Conservation (phyloP, 768 basidiomycete genomes). For the Chalciporus pseudorubinellus region DNA sequence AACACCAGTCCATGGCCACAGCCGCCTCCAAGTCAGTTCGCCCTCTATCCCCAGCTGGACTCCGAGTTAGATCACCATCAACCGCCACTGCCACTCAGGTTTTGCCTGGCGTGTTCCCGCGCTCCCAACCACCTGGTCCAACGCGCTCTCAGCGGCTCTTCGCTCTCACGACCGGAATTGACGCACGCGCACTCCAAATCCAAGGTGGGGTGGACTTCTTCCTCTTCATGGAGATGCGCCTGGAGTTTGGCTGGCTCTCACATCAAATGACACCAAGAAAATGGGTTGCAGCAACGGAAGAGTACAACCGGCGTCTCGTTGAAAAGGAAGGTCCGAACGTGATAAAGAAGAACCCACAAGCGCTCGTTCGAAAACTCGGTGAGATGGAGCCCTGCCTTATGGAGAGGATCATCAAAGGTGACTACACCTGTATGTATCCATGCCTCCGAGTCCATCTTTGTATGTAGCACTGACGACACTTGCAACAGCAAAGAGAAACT, state of each 20-base stretch:
- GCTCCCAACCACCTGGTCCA: too few species aligned
- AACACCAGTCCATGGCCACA: too few species aligned
- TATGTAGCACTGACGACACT: not conserved
- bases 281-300: conserved; percentile 11
- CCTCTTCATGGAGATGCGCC: conserved; percentile 21
- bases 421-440: too few species aligned
- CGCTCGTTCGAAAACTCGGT: conserved; percentile 10
- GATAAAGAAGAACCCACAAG: conserved; percentile 10
- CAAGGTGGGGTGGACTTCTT: conserved; percentile 10
- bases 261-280: conserved; percentile 16
- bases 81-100: too few species aligned
- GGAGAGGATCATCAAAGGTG: not conserved
- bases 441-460: too few species aligned
- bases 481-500: conserved; percentile 5
- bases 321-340: not conserved
- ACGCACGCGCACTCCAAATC: conserved; percentile 3
- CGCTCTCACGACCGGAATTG: not conserved
- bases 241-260: conserved; percentile 15
- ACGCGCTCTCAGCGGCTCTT: not conserved
- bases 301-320: conserved; percentile 10
- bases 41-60: too few species aligned
- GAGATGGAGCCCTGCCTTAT: conserved; percentile 8
- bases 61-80: too few species aligned
- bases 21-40: too few species aligned
- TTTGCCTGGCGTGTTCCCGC: too few species aligned